These are phyloP conservation scores for Moesziomyces sp. DNA, from an alignment of 1,284 basidiomycete species.

Conservation along the genomic window DNA sequence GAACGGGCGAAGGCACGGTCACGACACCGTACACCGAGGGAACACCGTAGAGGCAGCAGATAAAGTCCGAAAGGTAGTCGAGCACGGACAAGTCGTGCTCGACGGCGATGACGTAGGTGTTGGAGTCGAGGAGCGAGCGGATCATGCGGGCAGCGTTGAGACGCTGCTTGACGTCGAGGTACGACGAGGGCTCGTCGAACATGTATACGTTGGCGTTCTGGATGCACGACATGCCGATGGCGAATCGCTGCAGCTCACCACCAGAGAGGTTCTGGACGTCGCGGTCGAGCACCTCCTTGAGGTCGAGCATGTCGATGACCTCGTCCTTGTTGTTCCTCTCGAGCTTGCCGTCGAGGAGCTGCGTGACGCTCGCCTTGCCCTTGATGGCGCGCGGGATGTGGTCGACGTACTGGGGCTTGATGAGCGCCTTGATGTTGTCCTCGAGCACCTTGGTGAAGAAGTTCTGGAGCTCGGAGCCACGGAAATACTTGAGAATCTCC, in stretches of 20 bases:
- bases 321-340: slow-evolving; percentile 64
- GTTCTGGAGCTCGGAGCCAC: slow-evolving; percentile 67
- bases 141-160: slow-evolving; percentile 66
- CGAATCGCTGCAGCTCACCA: slow-evolving; percentile 67
- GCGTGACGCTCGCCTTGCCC: slow-evolving; percentile 58
- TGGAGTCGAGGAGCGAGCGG: slow-evolving; percentile 62
- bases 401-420: slow-evolving; percentile 68
- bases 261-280: slow-evolving; percentile 65
- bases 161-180: slow-evolving; percentile 68
- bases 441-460: slow-evolving; percentile 68
- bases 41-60: slow-evolving; percentile 68
- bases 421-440: slow-evolving; percentile 68
- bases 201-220: slow-evolving; percentile 68
- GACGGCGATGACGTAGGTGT: slow-evolving; percentile 67
- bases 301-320: slow-evolving; percentile 61
- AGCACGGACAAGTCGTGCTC: slow-evolving; percentile 67
- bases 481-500: slow-evolving; percentile 67
- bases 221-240: slow-evolving; percentile 67
- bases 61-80: slow-evolving; percentile 67
- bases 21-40: slow-evolving; percentile 67
- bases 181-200: slow-evolving; percentile 68
- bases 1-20: slow-evolving; percentile 64
- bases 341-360: slow-evolving; percentile 64
- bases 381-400: slow-evolving; percentile 67
- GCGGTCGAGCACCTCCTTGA: slow-evolving; percentile 63